A percentile compares a stretch with the other conserved stretches of the same genome.
phyloP scores from a whole-genome alignment of 768 basidiomycete species.

The Leccinum longicurvipes region DNA sequence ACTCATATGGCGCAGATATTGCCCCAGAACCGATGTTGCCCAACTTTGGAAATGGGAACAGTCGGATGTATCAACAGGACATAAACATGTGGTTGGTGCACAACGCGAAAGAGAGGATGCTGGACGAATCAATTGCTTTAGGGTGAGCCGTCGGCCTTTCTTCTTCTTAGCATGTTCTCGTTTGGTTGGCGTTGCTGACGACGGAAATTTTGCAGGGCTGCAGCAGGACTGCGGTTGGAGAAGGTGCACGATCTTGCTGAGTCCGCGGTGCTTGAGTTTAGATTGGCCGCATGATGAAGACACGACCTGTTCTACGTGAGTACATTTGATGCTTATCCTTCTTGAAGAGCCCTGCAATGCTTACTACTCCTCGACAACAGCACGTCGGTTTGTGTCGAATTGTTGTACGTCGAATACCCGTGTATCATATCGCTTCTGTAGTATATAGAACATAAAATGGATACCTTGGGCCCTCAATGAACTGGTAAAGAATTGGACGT shows the following conservation, averaged over 20 bases:
- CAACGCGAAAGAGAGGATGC: constrained; percentile 42
- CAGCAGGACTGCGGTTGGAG: constrained; percentile 20
- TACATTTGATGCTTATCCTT: background rate
- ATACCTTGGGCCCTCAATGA: constrained; percentile 12
- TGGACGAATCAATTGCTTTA: constrained; percentile 38
- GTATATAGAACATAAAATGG: background rate
- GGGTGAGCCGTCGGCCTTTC: constrained; percentile 16
- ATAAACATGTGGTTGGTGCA: constrained; percentile 43
- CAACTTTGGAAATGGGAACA: constrained; percentile 43
- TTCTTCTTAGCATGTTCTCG: background rate
- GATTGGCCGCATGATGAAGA: constrained; percentile 8
- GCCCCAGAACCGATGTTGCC: constrained; percentile 47
- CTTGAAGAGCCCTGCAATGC: background rate
- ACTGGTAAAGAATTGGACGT: constrained; percentile 1
- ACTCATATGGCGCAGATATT: constrained; percentile 16
- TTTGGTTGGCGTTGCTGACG: background rate
- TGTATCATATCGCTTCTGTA: constrained; percentile 1
- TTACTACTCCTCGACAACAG: background rate
- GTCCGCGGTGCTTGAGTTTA: constrained; percentile 26
- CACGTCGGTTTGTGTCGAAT: background rate
- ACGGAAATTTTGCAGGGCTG: constrained; percentile 5
- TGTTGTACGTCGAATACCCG: background rate
- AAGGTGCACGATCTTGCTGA: constrained; percentile 29
- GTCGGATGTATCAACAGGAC: constrained; percentile 42
- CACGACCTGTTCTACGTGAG: background rate